Base-by-base conservation (phyloP, 306 rosid genomes). In the Malus orientalis region DNA sequence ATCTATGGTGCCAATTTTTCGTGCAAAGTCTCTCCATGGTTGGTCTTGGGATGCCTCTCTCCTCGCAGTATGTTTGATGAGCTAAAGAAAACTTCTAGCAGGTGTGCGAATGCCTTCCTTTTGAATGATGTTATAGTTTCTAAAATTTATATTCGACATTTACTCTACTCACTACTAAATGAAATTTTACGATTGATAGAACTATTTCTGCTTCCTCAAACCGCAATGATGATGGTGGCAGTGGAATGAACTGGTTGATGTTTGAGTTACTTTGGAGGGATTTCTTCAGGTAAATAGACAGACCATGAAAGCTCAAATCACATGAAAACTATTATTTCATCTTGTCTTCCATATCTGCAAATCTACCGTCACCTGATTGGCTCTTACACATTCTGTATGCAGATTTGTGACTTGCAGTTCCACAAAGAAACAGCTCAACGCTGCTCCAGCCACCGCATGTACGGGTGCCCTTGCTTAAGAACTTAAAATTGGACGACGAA, bases 1-100 rank as follows among this genome's bases (percentile, higher is more conserved):
- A 87, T 96, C 71, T 89, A 87, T 72, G 98, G 98, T 73, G 99
- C 99, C 74, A 96, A 89, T 78, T 92, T 96, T 79, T 96, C 97
- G 2, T 88, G 97, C 96, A 96, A 96, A 84, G 89, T 96, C 75
- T 96, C 99, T 72, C 98, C 99, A 23, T 96, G 99, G 99, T 78
- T 96, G 79, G 85, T 98, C 63, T 87, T 86, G 98, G 99, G 99
- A 64, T 96, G 99, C 79, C 86, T 96, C 72, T 96, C 99, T 47
- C 98, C 99, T 55, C 93, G 99, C 51, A 68, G 86, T 12, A 89
- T 96, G 97, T 91, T 82, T 67, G 89, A 96, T 66, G 97, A 88
- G 44, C 90, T 96, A 16, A 96, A 89, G 84, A 92, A 91, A 82
- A 88, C 93, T 8, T 66, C 89, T 80, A 67, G 83, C 82, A 88